Conservation (phyloP, 441 rosid genomes). For the Kokia cookei region DNA sequence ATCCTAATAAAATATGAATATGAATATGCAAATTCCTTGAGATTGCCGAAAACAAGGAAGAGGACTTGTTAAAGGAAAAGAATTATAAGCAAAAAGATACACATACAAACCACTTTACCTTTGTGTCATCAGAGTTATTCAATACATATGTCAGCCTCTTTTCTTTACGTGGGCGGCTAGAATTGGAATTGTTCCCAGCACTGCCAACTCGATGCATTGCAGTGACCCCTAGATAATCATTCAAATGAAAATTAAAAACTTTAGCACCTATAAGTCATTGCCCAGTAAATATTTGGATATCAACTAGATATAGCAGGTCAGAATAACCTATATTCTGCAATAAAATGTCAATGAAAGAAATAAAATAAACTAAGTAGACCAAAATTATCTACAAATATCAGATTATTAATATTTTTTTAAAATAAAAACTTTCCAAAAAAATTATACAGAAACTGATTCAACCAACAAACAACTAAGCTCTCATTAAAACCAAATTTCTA, state of each 20-base stretch:
- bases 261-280: background rate
- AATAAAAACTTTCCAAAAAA: background rate
- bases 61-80: background rate
- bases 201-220: slow-evolving; percentile 99
- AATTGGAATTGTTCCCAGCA: slow-evolving; percentile 84
- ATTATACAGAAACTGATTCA: background rate
- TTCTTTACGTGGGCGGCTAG: slow-evolving; percentile 96
- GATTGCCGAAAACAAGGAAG: background rate
- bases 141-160: slow-evolving; percentile 91
- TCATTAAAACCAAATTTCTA: background rate
- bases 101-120: slow-evolving; percentile 39
- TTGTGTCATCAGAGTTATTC: slow-evolving; percentile 67
- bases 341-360: background rate
- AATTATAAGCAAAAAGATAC: background rate
- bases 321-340: background rate
- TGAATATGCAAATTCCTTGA: background rate
- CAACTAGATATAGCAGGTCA: background rate
- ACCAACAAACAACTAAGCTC: background rate
- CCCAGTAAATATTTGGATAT: background rate
- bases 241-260: background rate
- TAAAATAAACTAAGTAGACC: background rate
- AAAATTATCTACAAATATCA: background rate
- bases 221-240: slow-evolving; percentile 17
- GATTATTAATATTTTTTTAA: background rate
- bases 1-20: background rate